Conservation (phyloP, 2,329 filamentous ascomycete species). For the Zelopaecilomyces penicillatus region DNA sequence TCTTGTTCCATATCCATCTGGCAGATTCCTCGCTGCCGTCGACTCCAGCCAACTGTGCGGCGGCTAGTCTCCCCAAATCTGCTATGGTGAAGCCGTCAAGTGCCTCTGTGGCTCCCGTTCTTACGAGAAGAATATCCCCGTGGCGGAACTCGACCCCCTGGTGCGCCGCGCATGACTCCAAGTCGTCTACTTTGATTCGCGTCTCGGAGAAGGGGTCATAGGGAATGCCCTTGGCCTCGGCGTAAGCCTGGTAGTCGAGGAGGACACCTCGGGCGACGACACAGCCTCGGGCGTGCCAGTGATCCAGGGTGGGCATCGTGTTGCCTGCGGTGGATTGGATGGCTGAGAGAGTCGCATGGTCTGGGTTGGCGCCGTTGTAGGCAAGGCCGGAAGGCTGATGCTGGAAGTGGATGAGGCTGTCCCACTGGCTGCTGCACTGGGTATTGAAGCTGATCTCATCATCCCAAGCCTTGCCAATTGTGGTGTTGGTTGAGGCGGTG, state of each 20-base stretch:
- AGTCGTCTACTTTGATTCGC: constrained; percentile 44
- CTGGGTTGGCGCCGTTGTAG: constrained; percentile 42
- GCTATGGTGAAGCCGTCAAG: constrained; percentile 38
- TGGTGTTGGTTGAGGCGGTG: constrained; percentile 16
- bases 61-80: constrained; percentile 21
- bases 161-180: constrained; percentile 49
- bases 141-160: constrained; percentile 56
- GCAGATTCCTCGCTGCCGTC: constrained; percentile 43
- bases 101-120: constrained; percentile 53
- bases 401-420: constrained; percentile 41
- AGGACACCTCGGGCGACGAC: constrained; percentile 48
- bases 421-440: constrained; percentile 48
- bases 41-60: constrained; percentile 25
- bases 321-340: constrained; percentile 19
- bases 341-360: constrained; percentile 20
- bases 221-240: constrained; percentile 38
- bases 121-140: constrained; percentile 59
- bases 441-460: constrained; percentile 49
- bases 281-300: constrained; percentile 45
- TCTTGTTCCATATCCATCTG: constrained; percentile 61
- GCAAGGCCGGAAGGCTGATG: constrained; percentile 33
- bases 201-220: constrained; percentile 45
- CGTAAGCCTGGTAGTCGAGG: constrained; percentile 44
- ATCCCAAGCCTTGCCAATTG: constrained; percentile 27
- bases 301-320: constrained; percentile 25